Conservation (phyloP, 1,284 basidiomycete genomes). For the Ganoderma leucocontextum region DNA sequence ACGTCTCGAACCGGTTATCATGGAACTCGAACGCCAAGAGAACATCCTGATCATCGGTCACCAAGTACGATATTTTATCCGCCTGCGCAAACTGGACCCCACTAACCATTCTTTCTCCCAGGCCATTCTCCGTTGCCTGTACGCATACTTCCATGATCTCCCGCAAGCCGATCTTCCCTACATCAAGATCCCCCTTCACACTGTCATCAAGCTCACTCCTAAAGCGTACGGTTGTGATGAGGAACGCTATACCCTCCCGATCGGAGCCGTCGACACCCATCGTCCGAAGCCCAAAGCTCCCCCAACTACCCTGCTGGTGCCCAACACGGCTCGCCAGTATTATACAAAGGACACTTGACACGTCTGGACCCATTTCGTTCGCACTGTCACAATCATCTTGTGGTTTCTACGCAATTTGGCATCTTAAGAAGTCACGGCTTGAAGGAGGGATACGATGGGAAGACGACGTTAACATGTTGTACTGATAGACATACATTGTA, state of each 20-base stretch:
- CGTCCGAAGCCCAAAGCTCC: conserved; percentile 79
- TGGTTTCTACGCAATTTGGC: not conserved
- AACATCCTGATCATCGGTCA: conserved; percentile 98
- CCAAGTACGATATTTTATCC: conserved; percentile 60
- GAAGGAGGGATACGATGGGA: not conserved
- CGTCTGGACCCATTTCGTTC: not conserved
- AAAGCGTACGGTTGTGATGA: conserved; percentile 99
- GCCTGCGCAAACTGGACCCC: conserved; percentile 5
- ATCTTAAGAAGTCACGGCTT: not conserved
- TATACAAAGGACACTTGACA: conserved; percentile 35
- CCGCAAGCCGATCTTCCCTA: conserved; percentile 96
- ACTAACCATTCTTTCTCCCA: conserved; percentile 39
- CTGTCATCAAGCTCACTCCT: conserved; percentile 97
- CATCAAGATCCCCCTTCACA: conserved; percentile 96
- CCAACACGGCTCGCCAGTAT: conserved; percentile 47
- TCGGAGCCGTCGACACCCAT: conserved; percentile 93
- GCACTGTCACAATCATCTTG: not conserved
- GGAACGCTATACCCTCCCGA: conserved; percentile 89
- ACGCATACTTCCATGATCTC: conserved; percentile 92
- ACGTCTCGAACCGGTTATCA: conserved; percentile 96
- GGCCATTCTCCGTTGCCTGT: conserved; percentile 92
- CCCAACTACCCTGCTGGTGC: conserved; percentile 33
- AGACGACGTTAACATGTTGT: not conserved
- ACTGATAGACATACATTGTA: not conserved
- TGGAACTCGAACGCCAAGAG: conserved; percentile 98